Conservation (phyloP, 2,329 filamentous ascomycete genomes). For the Zymoseptoria brevis region DNA sequence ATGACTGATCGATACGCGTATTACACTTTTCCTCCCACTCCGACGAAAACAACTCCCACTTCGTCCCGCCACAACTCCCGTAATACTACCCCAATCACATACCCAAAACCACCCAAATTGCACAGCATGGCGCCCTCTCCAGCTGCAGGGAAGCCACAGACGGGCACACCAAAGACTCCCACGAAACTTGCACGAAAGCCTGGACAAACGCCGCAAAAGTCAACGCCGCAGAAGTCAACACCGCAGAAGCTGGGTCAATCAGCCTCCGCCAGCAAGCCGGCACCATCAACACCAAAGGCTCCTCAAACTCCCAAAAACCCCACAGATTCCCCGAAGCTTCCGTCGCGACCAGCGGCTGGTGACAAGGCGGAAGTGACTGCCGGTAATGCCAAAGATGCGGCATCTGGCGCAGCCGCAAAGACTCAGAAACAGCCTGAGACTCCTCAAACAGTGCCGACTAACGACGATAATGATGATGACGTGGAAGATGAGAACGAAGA, state of each 20-base stretch:
- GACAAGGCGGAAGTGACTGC: constrained; percentile 33
- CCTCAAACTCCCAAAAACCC: constrained; percentile 28
- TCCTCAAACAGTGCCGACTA: constrained; percentile 21
- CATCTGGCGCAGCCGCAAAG: constrained; percentile 26
- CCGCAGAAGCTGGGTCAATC: constrained; percentile 36
- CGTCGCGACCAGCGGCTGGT: constrained; percentile 27
- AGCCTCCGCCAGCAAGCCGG: constrained; percentile 20
- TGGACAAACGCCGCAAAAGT: constrained; percentile 10
- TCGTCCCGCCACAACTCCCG: constrained; percentile 21
- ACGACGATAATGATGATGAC: constrained; percentile 30
- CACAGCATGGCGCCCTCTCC: constrained; percentile 41
- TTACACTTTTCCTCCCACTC: constrained; percentile 45
- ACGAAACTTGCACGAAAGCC: constrained; percentile 41
- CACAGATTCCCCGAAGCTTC: constrained; percentile 29
- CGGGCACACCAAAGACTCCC: constrained; percentile 42
- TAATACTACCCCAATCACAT: constrained; percentile 26
- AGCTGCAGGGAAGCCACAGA: constrained; percentile 40
- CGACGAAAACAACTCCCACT: constrained; percentile 38
- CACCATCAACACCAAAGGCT: constrained; percentile 23
- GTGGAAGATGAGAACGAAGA: constrained; percentile 30
- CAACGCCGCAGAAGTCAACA: constrained; percentile 9
- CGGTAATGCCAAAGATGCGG: constrained; percentile 19
- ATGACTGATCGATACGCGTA: constrained; percentile 45
- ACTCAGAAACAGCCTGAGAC: constrained; percentile 31
- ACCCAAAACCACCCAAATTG: constrained; percentile 21